Evolutionary conservation across 805 yeast genomes (phyloP), one percentile per base, ranked within the genome.

Genomic region (Lipomyces mesembrius): DNA sequence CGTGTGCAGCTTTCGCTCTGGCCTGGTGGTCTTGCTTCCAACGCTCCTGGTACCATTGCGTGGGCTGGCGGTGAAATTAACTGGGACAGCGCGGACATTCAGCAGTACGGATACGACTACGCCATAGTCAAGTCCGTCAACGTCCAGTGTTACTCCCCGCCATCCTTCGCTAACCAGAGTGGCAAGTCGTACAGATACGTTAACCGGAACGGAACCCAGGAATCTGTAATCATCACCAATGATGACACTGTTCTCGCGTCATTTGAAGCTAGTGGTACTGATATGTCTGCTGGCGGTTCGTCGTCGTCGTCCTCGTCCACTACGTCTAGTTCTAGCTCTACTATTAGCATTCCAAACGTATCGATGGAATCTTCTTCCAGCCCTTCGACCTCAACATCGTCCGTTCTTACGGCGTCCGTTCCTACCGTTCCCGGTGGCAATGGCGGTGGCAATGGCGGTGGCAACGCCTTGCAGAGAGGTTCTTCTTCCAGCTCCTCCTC

Each of bases 51-150:
- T 43, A 88, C 92, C 6, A 84, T 88, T 65, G 84, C 82, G 64
- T 88, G 92, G 92, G 90, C 92, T 1, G 92, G 92, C 39, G 98
- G 98, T 79, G 81, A 70, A 35, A 86, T 93, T 68, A 82, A 91
- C 80, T 93, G 98, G 98, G 79, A 88, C 77, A 84, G 93, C 14
- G 76, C 82, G 2, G 97, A 92, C 78, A 84, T 92, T 66, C 74
- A 81, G 67, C 81, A 89, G 65, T 85, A 88, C 61, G 97, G 98
- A n/a, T 93, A 92, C 81, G 88, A 85, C 80, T 91, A 87, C 76
- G 87, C 90, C 34, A 82, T 84, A 66, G 74, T 93, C 58, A 81
- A 87, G 73, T 82, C 84, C 57, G 81, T 91, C 49, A 81, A 83
- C 17, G 83, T 92, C 59, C 82, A 85, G 61, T 86, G 96, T 75